These are phyloP conservation scores for Trichoderma sp. DNA, from an alignment of 2,329 filamentous ascomycete genomes.

Conservation along the genomic window DNA sequence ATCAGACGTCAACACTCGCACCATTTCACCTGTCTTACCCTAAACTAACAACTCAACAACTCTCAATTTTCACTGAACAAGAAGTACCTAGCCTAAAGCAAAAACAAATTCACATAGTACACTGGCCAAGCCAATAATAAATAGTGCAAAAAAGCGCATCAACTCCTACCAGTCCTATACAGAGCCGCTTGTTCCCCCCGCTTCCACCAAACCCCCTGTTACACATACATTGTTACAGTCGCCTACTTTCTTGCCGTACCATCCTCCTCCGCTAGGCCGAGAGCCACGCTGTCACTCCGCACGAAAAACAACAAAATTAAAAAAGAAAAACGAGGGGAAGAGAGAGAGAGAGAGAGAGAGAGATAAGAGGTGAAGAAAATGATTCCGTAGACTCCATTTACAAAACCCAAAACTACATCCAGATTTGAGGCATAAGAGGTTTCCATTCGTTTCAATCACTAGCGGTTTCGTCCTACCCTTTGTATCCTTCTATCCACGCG, in stretches of 20 bases:
- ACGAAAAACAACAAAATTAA: neutral
- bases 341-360: neutral
- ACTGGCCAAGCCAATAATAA: neutral
- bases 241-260: neutral
- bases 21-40: neutral
- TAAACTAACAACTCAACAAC: neutral
- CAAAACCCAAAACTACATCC: constrained; percentile 45
- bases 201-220: neutral
- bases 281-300: neutral
- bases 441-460: constrained; percentile 22
- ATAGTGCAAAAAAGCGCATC: neutral
- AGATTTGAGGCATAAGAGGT: constrained; percentile 33
- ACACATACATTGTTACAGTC: constrained; percentile 11
- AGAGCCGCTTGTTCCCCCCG: neutral
- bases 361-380: neutral
- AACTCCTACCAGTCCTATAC: neutral
- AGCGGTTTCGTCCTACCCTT: constrained; percentile 20
- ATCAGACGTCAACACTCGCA: neutral
- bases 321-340: neutral
- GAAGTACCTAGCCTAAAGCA: neutral
- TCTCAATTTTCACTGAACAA: neutral
- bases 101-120: neutral
- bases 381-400: constrained; percentile 41
- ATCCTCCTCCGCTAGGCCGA: neutral
- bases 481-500: constrained; percentile 32